Conservation (phyloP, 1,284 basidiomycete genomes). For the Marasmius tenuissimus region DNA sequence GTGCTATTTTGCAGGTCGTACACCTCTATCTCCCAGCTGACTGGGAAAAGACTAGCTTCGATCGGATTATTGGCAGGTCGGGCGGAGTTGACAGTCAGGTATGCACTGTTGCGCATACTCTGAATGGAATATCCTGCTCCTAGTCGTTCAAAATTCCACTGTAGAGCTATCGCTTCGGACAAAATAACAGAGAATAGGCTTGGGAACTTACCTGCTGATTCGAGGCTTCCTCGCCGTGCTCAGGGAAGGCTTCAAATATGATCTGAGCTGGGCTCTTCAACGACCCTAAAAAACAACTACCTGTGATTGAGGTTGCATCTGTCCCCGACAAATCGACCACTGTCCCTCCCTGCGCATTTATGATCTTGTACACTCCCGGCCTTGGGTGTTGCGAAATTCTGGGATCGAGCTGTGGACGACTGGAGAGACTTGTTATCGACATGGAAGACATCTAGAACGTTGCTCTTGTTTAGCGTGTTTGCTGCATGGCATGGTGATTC, state of each 20-base stretch:
- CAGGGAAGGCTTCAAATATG: not conserved
- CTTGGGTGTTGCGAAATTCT: not conserved
- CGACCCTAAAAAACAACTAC: constrained; percentile 5
- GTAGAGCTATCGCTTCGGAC: not conserved
- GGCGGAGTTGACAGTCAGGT: not conserved
- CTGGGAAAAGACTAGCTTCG: not conserved
- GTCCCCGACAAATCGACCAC: constrained; percentile 27
- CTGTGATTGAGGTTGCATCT: constrained; percentile 24
- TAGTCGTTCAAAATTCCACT: not conserved
- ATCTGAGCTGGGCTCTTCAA: not conserved
- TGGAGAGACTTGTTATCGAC: not conserved
- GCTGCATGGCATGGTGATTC: too few relatives aligned
- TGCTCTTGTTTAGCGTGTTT: too few relatives aligned
- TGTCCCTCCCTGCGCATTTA: constrained; percentile 18
- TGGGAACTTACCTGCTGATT: not conserved
- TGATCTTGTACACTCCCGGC: constrained; percentile 25
- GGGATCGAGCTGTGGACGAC: not conserved
- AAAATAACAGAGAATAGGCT: not conserved
- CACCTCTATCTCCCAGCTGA: not conserved
- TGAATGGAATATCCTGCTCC: not conserved
- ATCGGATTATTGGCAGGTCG: not conserved
- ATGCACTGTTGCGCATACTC: not conserved
- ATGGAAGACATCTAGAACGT: not conserved
- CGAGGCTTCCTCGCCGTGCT: not conserved
- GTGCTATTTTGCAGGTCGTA: not conserved